Evolutionary conservation across 768 basidiomycete genomes (phyloP), one percentile per base, ranked within the genome.

Genomic region (Leccinum variicolor): DNA sequence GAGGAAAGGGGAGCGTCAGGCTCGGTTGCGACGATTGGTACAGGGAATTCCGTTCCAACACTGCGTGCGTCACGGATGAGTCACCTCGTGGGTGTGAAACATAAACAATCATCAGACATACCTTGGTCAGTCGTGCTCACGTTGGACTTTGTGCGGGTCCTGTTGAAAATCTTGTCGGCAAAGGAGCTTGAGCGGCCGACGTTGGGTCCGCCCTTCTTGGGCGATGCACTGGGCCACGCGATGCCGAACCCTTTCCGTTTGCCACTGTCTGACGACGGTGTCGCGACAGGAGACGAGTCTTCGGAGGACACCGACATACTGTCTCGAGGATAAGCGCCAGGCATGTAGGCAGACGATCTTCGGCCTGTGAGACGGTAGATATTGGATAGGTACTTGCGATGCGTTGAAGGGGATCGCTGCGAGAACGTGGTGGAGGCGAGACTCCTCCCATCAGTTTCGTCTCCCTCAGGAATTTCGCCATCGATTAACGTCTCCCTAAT

Each of bases 241-340:
- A 79, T 69, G 1, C 76, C 72, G 21, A 69, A 66, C 49, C 71
- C 56, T 43, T 72, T 64, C 47, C 66, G 62, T 31, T 67, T 62
- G 58, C 75, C 69, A 64, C 74, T 69, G 58, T 84, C 75, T 43
- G 41, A 43, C 7, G 85, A 79, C 28, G 87, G 87, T 19, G 84
- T 86, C 6, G 77, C 72, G n/a, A 85, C 78, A 21, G 79, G 74
- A 31, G 78, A 77, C 25, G 85, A 87, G 63, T 89, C 87, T 61
- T 90, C 87, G 6, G 84, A 86, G 0, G 86, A 89, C 54, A 85
- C 72, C 25, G 85, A 86, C 53, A 82, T 74, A 64, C 88, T 90
- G 34, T 82, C 73, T 15, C 89, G 79, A 23, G 80, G 76, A 53
- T 80, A 77, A 2, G 76, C 60, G 9, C 71, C 75, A 31, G 78